These are phyloP conservation scores for Calycina marina DNA, from an alignment of 2,329 filamentous ascomycete species.

Conservation along the genomic window DNA sequence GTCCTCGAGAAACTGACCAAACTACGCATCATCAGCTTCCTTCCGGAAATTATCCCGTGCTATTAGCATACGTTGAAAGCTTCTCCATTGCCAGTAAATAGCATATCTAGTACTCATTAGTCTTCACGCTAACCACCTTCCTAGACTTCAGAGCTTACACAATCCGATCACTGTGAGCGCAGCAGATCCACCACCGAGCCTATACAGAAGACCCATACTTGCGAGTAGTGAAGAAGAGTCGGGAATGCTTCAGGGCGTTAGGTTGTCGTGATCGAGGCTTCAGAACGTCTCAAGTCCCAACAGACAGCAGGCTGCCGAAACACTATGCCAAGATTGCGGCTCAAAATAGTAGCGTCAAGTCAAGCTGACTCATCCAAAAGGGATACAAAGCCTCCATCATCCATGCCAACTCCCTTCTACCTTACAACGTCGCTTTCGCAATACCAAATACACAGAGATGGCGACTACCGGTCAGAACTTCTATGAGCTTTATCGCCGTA, in stretches of 20 bases:
- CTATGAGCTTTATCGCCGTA: slow-evolving; percentile 96
- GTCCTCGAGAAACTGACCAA: slow-evolving; percentile 87
- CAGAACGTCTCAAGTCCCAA: neutral
- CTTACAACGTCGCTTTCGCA: slow-evolving; percentile 9
- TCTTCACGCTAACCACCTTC: too few relatives aligned
- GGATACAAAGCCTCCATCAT: slow-evolving; percentile 6
- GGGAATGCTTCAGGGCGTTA: slow-evolving; percentile 2
- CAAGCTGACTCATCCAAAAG: slow-evolving; percentile 10
- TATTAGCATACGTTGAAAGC: slow-evolving; percentile 64
- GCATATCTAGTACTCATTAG: too few relatives aligned
- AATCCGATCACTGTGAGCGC: slow-evolving; percentile 60
- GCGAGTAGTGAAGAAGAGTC: slow-evolving; percentile 7
- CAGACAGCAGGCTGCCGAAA: slow-evolving; percentile 13
- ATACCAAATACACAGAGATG: slow-evolving; percentile 25
- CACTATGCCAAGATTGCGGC: neutral
- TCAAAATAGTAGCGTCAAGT: slow-evolving; percentile 5
- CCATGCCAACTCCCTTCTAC: slow-evolving; percentile 3
- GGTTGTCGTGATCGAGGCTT: slow-evolving; percentile 6
- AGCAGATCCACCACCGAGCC: slow-evolving; percentile 50
- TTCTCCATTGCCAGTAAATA: slow-evolving; percentile 94
- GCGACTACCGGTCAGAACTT: slow-evolving; percentile 40
- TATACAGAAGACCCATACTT: slow-evolving; percentile 61
- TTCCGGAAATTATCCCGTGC: slow-evolving; percentile 1
- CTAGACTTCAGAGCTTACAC: slow-evolving; percentile 49
- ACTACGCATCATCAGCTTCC: slow-evolving; percentile 31